Conservation (phyloP, 2,329 filamentous ascomycete species). For the Madurella fahalii region DNA sequence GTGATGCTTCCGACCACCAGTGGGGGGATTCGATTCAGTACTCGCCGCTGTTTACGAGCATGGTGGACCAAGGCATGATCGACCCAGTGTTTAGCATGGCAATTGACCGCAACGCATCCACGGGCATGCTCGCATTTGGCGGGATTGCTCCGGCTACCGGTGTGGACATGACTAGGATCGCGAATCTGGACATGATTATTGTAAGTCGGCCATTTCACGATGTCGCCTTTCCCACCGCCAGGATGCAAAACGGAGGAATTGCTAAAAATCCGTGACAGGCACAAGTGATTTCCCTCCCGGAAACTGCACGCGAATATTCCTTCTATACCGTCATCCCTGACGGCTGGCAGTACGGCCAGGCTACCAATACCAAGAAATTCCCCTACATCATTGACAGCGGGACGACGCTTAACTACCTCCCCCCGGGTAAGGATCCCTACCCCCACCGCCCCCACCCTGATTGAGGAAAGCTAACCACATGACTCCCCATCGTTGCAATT, state of each 20-base stretch:
- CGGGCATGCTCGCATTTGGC: slow-evolving; percentile 45
- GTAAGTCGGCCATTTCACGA: slow-evolving; percentile 8
- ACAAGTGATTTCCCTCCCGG: slow-evolving; percentile 35
- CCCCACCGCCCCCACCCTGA: neutral
- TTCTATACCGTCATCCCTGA: slow-evolving; percentile 52
- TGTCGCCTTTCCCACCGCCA: neutral
- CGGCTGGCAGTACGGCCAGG: slow-evolving; percentile 43
- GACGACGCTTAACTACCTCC: slow-evolving; percentile 49
- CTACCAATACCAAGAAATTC: slow-evolving; percentile 39
- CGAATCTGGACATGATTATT: slow-evolving; percentile 32
- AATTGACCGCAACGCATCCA: slow-evolving; percentile 44
- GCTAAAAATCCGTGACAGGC: slow-evolving; percentile 34
- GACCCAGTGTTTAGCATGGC: slow-evolving; percentile 46
- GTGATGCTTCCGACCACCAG: slow-evolving; percentile 35
- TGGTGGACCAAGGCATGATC: slow-evolving; percentile 43
- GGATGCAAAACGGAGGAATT: neutral
- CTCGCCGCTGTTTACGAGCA: slow-evolving; percentile 46
- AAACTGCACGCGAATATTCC: slow-evolving; percentile 43
- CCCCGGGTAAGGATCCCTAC: slow-evolving; percentile 38
- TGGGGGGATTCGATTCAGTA: slow-evolving; percentile 40
- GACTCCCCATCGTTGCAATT: neutral
- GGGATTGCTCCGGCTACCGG: slow-evolving; percentile 39
- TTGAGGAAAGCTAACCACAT: neutral
- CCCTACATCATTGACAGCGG: slow-evolving; percentile 51
- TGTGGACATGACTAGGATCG: slow-evolving; percentile 27